A percentile compares a stretch with the other conserved stretches of the same genome.
Conservation (phyloP, 768 basidiomycete genomes). For the Gautieria morchelliformis region DNA sequence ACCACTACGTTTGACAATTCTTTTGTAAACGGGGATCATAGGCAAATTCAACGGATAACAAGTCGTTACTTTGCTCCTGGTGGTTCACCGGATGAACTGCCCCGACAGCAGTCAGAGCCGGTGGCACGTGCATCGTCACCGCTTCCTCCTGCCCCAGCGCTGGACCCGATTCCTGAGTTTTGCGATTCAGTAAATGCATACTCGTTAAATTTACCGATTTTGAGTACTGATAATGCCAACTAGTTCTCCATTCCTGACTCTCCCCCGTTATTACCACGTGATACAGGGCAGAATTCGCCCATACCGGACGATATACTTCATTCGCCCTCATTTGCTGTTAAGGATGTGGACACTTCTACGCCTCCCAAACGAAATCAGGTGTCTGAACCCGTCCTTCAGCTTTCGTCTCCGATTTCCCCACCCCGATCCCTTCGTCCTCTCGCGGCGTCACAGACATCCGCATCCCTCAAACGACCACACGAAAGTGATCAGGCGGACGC, state of each 20-base stretch:
- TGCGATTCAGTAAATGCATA: neutral
- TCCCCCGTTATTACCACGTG: neutral
- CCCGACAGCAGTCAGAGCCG: neutral
- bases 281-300: neutral
- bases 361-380: neutral
- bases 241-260: neutral
- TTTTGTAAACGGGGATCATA: neutral
- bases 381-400: neutral
- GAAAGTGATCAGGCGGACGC: neutral
- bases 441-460: neutral
- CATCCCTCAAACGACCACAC: neutral
- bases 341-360: neutral
- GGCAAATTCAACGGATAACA: neutral
- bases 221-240: neutral
- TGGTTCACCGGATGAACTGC: neutral
- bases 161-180: constrained; percentile 4
- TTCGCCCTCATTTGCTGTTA: constrained; percentile 1
- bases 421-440: neutral
- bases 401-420: constrained; percentile 7
- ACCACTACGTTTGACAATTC: neutral
- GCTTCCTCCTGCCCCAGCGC: neutral
- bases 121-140: neutral
- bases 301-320: neutral
- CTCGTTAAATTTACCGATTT: neutral
- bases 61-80: neutral